phyloP scores from a whole-genome alignment of 768 basidiomycete species.

The Tricholoma sp. region DNA sequence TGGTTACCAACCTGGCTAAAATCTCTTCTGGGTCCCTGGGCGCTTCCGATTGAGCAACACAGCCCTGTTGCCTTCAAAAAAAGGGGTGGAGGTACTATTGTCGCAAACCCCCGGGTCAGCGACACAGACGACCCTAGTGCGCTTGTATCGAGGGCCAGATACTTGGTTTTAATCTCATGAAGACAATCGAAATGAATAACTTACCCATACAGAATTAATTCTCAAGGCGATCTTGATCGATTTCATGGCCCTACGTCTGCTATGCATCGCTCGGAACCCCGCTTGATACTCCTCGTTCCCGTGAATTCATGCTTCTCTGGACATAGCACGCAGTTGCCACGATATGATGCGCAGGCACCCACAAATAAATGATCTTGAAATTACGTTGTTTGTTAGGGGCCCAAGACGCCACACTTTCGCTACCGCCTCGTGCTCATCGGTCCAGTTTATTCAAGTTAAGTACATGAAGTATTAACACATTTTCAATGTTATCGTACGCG shows the following conservation, averaged over 20 bases:
- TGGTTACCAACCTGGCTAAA: neutral
- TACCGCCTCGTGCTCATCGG: too few relatives aligned
- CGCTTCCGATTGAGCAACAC: neutral
- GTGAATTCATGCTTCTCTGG: neutral
- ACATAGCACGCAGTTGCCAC: too few relatives aligned
- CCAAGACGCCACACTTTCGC: too few relatives aligned
- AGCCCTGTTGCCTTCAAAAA: neutral
- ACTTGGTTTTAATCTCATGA: neutral
- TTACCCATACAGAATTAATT: neutral
- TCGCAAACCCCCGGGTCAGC: neutral
- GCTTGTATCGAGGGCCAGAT: neutral
- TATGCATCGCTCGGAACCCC: neutral
- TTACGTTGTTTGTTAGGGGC: too few relatives aligned
- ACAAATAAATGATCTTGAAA: too few relatives aligned
- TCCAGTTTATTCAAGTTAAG: too few relatives aligned
- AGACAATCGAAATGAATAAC: neutral
- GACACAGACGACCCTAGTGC: neutral
- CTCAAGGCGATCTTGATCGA: neutral
- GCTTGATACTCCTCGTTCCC: neutral
- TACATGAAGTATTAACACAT: too few relatives aligned
- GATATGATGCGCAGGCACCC: too few relatives aligned
- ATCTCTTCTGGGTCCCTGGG: neutral
- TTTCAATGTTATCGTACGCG: neutral
- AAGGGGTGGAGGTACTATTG: neutral
- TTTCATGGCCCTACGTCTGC: neutral